Conservation (phyloP, 352 stramenopile species). For the Pythium vanterpoolii region DNA sequence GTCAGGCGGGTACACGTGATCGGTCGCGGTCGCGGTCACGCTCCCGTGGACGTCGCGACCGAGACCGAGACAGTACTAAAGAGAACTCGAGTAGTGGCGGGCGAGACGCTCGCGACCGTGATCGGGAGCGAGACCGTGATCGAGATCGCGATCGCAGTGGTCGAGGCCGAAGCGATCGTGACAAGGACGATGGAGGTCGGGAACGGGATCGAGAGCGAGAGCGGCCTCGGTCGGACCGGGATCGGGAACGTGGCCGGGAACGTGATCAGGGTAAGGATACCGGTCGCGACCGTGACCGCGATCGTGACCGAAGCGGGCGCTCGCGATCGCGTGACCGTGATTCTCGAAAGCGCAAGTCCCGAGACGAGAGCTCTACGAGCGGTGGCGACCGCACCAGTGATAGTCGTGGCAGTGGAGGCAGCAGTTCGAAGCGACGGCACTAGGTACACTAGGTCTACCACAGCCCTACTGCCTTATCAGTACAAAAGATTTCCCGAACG, state of each 20-base stretch:
- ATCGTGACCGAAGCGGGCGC: conserved; percentile 5
- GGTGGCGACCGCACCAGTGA: conserved; percentile 15
- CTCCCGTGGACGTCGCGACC: conserved; percentile 35
- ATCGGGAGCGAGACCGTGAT: conserved; percentile 36
- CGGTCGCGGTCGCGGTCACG: conserved; percentile 59
- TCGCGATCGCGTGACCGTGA: too few species aligned
- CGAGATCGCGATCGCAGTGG: conserved; percentile 38
- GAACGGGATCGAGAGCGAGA: conserved; percentile 30
- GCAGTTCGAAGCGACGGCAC: conserved; percentile 45
- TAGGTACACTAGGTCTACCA: conserved; percentile 18
- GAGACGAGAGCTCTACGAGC: conserved; percentile 40
- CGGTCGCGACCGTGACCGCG: conserved; percentile 29
- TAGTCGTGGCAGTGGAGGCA: conserved; percentile 15
- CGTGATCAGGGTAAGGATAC: conserved; percentile 30
- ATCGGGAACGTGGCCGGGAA: conserved; percentile 27
- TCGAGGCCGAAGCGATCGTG: conserved; percentile 27
- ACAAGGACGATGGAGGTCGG: conserved; percentile 23
- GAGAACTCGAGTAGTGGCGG: neutral
- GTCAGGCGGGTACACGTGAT: conserved; percentile 30
- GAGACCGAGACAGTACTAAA: conserved; percentile 23
- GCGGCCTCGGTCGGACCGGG: conserved; percentile 22
- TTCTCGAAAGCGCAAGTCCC: conserved; percentile 56
- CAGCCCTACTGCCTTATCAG: neutral
- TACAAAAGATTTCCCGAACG: neutral
- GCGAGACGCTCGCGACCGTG: conserved; percentile 36